Base-by-base conservation (phyloP, 495 filamentous ascomycete genomes). In the Penicillium arizonense region DNA sequence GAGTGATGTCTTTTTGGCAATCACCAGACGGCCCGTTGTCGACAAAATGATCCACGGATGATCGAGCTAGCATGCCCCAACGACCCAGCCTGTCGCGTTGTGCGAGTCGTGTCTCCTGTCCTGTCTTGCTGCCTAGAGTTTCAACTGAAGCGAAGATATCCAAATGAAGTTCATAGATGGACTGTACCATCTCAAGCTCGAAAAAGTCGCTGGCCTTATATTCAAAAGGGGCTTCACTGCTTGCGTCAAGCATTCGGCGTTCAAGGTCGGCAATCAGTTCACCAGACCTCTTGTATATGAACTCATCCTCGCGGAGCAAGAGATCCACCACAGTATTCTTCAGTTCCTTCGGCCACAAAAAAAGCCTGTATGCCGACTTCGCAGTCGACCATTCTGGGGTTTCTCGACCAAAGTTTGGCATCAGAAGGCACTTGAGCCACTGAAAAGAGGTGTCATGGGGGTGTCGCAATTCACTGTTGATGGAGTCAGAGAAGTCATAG, bases 121-220 rank as follows among this genome's bases (percentile, higher is more conserved):
- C 83, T 18, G 88, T 82, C 12, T 85, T 82, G 52, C 83, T 91
- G 63, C 79, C 86, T 0, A 89, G 85, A 53, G 86, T 85, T 14
- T 87, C 93, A 50, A 90, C 86, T 13, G 83, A 76, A 33, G 87
- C 84, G 58, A 88, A 96, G 7, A 91, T 76, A 50, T 97, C 93
- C 2, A 98, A 75, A 59, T 97, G 90, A 8, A 99, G 75, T 66
- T 99, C 94, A 53, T 91, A 92, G 1, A 95, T 73, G 47, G 86
- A 85, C 59, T 97, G 82, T 1, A 86, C 76, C 64, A 93, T 82
- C n/a, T 81, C 74, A 28, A 70, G 47, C n/a, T 67, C 40, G 11
- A 56, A 62, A 38, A 65, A 58, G 46, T 71, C 50, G 21, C 47
- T 59, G 4, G 52, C 8, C 2, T 58, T 56, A 42, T 74, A 77